Percentiles rank a stretch among this genome's conserved stretches.
These are phyloP conservation scores for Mikania micrantha DNA, from an alignment of 129 eudicot species.

Conservation along the genomic window DNA sequence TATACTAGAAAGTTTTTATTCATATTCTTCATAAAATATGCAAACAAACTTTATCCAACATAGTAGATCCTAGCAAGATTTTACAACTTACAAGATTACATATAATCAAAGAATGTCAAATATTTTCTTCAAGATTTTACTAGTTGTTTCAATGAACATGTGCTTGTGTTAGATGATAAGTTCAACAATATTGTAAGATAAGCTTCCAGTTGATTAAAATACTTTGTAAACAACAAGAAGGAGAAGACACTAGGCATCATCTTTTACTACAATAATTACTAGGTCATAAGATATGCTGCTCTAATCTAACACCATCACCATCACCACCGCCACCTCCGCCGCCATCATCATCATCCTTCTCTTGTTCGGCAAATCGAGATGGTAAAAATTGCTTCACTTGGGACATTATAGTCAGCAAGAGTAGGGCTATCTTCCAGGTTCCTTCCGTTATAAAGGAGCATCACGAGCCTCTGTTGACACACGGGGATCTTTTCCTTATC, in stretches of 20 bases:
- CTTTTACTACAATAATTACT: neutral
- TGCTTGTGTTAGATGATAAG: neutral
- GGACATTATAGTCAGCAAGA: constrained; percentile 10
- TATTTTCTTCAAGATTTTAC: too few species aligned
- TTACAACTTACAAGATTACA: neutral
- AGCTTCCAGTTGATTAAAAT: neutral
- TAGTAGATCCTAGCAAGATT: constrained; percentile 7
- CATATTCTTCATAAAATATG: constrained; percentile 1
- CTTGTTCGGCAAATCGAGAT: too few species aligned
- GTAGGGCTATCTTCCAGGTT: constrained; percentile 7
- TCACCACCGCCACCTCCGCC: neutral
- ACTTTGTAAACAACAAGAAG: neutral
- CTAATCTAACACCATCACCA: neutral
- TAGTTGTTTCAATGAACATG: neutral
- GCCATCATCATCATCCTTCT: too few species aligned
- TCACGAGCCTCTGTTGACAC: too few species aligned
- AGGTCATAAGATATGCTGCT: neutral
- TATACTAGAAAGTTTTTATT: neutral
- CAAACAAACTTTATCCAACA: neutral
- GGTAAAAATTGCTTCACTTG: constrained; percentile 9
- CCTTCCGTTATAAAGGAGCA: neutral
- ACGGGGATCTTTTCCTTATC: too few species aligned
- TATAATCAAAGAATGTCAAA: constrained; percentile 9
- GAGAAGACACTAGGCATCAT: neutral
- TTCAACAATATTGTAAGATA: neutral